A percentile compares a stretch with the other conserved stretches of the same genome.
Evolutionary conservation across 73 alveolate species (phyloP).

Genomic region (Durusdinium trenchii): DNA sequence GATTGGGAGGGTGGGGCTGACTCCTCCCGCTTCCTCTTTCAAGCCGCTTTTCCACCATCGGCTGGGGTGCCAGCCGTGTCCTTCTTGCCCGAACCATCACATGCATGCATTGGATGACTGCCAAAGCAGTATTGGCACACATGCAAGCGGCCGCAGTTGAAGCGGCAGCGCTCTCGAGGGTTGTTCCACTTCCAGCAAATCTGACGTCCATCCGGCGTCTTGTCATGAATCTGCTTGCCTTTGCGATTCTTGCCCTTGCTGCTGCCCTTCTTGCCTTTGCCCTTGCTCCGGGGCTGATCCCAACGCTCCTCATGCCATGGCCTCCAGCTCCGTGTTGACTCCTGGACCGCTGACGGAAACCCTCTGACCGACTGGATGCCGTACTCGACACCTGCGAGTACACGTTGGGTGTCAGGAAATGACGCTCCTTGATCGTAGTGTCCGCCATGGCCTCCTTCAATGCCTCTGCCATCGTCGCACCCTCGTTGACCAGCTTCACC

Average conservation of each 20-base stretch:
- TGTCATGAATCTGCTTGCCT: not conserved
- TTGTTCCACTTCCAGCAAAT: slow-evolving; percentile 28
- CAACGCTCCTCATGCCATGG: not conserved
- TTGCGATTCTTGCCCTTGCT: not conserved
- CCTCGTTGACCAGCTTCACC: not conserved
- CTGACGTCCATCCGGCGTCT: slow-evolving; percentile 27
- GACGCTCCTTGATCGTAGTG: not conserved
- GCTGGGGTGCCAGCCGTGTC: not conserved
- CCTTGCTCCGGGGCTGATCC: not conserved
- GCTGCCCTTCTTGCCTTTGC: not conserved
- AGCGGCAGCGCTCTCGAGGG: not conserved
- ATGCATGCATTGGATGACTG: slow-evolving; percentile 1
- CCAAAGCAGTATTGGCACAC: slow-evolving; percentile 23
- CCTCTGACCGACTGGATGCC: not conserved
- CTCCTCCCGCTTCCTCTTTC: not conserved
- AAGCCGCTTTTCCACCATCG: not conserved
- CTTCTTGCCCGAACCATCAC: not conserved
- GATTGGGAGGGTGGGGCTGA: not conserved
- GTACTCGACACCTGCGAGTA: not conserved
- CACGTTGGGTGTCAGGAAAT: slow-evolving; percentile 21
- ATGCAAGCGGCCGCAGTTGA: slow-evolving; percentile 30
- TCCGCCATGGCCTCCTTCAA: slow-evolving; percentile 17
- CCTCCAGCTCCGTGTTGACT: not conserved
- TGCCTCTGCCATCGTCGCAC: not conserved
- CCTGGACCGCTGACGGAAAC: not conserved